Percentiles rank a stretch among this genome's conserved stretches.
These are phyloP conservation scores for Aquilaria sinensis DNA, from an alignment of 345 rosid species.

Conservation along the genomic window DNA sequence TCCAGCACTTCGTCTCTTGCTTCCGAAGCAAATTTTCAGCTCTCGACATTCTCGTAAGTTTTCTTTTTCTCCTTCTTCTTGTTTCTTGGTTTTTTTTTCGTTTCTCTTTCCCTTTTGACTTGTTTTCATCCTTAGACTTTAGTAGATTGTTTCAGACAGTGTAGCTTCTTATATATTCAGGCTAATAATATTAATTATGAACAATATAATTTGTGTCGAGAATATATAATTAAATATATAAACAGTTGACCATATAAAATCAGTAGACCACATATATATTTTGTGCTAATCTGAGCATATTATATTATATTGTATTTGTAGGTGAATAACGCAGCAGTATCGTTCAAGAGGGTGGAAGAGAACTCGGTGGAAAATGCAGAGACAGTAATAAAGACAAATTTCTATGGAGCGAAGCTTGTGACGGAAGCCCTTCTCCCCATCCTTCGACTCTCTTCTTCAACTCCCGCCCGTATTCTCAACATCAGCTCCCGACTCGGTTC, in stretches of 20 bases:
- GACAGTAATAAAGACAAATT: constrained; percentile 64
- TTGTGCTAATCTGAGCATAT: no score
- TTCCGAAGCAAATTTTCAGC: constrained; percentile 30
- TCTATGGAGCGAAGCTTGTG: constrained; percentile 56
- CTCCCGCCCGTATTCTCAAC: constrained; percentile 56
- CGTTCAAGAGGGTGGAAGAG: constrained; percentile 56
- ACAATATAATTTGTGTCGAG: no score
- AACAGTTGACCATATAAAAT: no score
- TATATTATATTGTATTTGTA: constrained; percentile 9
- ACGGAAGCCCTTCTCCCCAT: constrained; percentile 62
- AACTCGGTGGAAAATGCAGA: constrained; percentile 69
- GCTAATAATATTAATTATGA: no score
- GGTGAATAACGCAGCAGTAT: constrained; percentile 86
- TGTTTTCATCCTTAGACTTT: no score
- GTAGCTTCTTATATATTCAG: no score
- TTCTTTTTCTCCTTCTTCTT: no score
- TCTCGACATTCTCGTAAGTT: constrained; percentile 71
- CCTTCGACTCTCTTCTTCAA: constrained; percentile 45
- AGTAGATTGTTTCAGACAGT: no score
- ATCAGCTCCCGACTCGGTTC: constrained; percentile 81
- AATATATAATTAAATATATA: no score
- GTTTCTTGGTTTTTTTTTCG: no score
- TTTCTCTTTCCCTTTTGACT: no score
- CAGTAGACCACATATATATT: no score
- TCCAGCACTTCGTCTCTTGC: constrained; percentile 50